Evolutionary conservation across 1,284 basidiomycete genomes (phyloP), one percentile per base, ranked within the genome.

Genomic region (Trichosporon sp.): DNA sequence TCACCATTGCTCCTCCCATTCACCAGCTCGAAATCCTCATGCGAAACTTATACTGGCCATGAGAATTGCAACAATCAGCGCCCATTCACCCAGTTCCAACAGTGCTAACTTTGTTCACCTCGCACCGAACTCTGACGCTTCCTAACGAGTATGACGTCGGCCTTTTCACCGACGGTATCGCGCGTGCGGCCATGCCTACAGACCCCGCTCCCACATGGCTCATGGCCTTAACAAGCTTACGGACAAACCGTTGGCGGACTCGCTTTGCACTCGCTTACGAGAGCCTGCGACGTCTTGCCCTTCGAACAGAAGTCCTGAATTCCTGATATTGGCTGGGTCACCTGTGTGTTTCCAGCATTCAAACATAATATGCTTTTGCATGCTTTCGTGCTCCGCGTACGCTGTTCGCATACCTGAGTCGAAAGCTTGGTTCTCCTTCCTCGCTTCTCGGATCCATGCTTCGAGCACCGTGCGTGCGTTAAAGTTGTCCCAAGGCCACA

Each of bases 181-280:
- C 51, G 19, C n/a, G 51, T 54, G 51, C 51, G 51, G n/a, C 6
- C 46, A 7, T 48, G 5, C 46, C 46, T 19, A 4, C 6, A 54
- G 4, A n/a, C 48, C 5, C 19, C n/a, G 26, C 26, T 26, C 26
- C 26, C 26, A 26, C 26, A 37, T 37, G 51, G 11, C 19, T 54
- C 51, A 54, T 54, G 51, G 51, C 51, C 21, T 26, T 54, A 54
- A 26, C 51, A 54, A 54, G 51, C 51, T 54, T 54, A 54, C 51
- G n/a, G 51, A 21, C 21, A 21, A 21, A 54, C 26, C 26, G 26
- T 26, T 26, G 26, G 26, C 19, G 48, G 4, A 51, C 51, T 40
- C 19, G 8, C 14, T 26, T 21, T 16, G 3, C 51, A 54, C 51
- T 10, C 19, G 19, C 14, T 54, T 54, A 54, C 51, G 51, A 26